phyloP scores from a whole-genome alignment of 768 basidiomycete genomes.

The Mycena chlorophos region DNA sequence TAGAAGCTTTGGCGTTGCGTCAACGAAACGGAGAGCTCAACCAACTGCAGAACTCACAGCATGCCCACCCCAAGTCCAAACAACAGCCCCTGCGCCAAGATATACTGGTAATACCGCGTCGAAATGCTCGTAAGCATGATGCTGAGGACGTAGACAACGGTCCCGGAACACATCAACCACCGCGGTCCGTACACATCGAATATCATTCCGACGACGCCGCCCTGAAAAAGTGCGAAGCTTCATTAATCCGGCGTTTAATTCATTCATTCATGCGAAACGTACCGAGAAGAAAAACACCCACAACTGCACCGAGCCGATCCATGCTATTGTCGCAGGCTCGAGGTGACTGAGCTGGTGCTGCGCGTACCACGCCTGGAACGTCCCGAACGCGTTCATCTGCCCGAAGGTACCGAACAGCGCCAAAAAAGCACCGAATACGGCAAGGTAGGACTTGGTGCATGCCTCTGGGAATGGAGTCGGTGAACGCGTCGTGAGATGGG shows the following conservation, averaged over 20 bases:
- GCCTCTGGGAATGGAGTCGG: conserved; percentile 29
- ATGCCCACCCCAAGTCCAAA: conserved; percentile 68
- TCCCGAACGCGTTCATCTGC: conserved; percentile 71
- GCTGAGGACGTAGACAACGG: conserved; percentile 49
- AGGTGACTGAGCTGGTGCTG: conserved; percentile 57
- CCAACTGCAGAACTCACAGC: conserved; percentile 42
- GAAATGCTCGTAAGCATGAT: conserved; percentile 62
- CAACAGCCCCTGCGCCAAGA: conserved; percentile 62
- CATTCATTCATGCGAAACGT: conserved; percentile 22
- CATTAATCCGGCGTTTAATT: neutral
- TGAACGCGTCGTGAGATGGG: conserved; percentile 9
- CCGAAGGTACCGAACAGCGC: conserved; percentile 72
- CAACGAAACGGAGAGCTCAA: conserved; percentile 4
- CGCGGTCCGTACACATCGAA: conserved; percentile 65
- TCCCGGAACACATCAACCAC: conserved; percentile 52
- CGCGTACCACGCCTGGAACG: conserved; percentile 69
- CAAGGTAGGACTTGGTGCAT: conserved; percentile 41
- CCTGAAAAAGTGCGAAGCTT: conserved; percentile 36
- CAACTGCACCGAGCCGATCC: conserved; percentile 71
- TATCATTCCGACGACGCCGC: conserved; percentile 57
- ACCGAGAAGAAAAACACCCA: conserved; percentile 73
- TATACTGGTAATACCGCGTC: conserved; percentile 57
- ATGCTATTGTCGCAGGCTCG: conserved; percentile 60
- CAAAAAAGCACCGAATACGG: conserved; percentile 64
- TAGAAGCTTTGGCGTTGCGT: conserved; percentile 62